Evolutionary conservation across 2,329 filamentous ascomycete genomes (phyloP).

Genomic region (Onygenales sp.): DNA sequence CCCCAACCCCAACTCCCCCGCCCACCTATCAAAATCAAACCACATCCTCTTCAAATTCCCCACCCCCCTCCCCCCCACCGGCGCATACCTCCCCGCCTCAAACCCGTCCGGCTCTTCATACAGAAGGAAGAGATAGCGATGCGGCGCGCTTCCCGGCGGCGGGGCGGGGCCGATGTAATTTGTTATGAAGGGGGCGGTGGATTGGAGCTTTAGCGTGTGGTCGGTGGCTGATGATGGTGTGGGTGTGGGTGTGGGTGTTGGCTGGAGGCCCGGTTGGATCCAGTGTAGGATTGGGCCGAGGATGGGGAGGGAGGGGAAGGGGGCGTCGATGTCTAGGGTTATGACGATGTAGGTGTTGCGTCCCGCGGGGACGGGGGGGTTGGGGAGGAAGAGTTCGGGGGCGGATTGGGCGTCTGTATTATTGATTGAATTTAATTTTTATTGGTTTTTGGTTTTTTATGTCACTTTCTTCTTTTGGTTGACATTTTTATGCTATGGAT

Average conservation of each 20-base stretch:
- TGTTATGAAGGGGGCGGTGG: conserved; percentile 17
- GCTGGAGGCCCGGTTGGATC: conserved; percentile 20
- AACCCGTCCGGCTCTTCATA: conserved; percentile 40
- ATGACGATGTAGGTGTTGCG: conserved; percentile 18
- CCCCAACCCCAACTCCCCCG: background rate
- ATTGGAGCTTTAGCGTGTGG: background rate
- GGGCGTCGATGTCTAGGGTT: conserved; percentile 22
- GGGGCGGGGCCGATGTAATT: conserved; percentile 39
- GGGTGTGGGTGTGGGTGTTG: background rate
- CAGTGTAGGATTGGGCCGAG: conserved; percentile 24
- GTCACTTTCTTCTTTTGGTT: background rate
- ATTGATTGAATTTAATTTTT: too few relatives aligned
- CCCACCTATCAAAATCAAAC: background rate
- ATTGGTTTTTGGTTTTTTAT: background rate
- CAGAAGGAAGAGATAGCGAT: conserved; percentile 43
- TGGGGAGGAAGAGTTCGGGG: background rate
- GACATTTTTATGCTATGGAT: too few relatives aligned
- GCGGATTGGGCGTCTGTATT: background rate
- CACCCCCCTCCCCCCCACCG: conserved; percentile 22
- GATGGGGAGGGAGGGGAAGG: conserved; percentile 19
- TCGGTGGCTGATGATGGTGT: background rate
- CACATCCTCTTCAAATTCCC: conserved; percentile 4
- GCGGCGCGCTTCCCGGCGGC: conserved; percentile 37
- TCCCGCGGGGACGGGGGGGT: conserved; percentile 4
- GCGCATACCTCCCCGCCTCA: conserved; percentile 21